A percentile compares a stretch with the other conserved stretches of the same genome.
Evolutionary conservation across 768 basidiomycete genomes (phyloP).

Genomic region (Pluteus cervinus): DNA sequence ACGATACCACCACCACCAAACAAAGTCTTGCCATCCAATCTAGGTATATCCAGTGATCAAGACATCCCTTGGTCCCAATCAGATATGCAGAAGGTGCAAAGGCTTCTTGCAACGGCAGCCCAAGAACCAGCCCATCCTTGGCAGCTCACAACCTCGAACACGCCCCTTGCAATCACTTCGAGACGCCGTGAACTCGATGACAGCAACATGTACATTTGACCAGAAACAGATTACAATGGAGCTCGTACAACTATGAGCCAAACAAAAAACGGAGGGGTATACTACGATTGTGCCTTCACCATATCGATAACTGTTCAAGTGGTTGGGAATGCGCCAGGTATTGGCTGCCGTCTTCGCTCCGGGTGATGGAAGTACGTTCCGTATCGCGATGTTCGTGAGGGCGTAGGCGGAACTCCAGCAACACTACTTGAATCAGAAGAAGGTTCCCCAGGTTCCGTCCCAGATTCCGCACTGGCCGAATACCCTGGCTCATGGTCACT

Average conservation of each 20-base stretch:
- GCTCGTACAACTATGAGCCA: background rate
- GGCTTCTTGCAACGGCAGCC: slow-evolving; percentile 8
- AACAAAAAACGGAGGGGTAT: too few relatives aligned
- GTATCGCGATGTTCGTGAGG: slow-evolving; percentile 51
- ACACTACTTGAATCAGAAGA: too few relatives aligned
- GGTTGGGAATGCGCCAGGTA: slow-evolving; percentile 68
- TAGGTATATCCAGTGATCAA: too few relatives aligned
- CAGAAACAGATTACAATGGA: background rate
- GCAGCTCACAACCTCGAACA: slow-evolving; percentile 11
- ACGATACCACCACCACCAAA: slow-evolving; percentile 36
- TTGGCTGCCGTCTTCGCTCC: slow-evolving; percentile 51
- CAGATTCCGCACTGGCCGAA: slow-evolving; percentile 7
- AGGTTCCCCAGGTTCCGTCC: slow-evolving; percentile 8
- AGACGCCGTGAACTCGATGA: slow-evolving; percentile 32
- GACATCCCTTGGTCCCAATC: too few relatives aligned
- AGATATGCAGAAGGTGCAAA: too few relatives aligned
- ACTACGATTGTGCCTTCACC: too few relatives aligned
- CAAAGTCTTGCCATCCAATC: slow-evolving; percentile 25
- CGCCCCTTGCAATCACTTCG: background rate
- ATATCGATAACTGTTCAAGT: too few relatives aligned
- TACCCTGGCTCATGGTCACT: slow-evolving; percentile 8
- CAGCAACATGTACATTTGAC: slow-evolving; percentile 45
- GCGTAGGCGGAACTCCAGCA: slow-evolving; percentile 19
- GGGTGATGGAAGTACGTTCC: slow-evolving; percentile 86
- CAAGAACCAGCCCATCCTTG: slow-evolving; percentile 4